Evolutionary conservation across 345 rosid genomes (phyloP).

Genomic region (Hirschfeldia incana): DNA sequence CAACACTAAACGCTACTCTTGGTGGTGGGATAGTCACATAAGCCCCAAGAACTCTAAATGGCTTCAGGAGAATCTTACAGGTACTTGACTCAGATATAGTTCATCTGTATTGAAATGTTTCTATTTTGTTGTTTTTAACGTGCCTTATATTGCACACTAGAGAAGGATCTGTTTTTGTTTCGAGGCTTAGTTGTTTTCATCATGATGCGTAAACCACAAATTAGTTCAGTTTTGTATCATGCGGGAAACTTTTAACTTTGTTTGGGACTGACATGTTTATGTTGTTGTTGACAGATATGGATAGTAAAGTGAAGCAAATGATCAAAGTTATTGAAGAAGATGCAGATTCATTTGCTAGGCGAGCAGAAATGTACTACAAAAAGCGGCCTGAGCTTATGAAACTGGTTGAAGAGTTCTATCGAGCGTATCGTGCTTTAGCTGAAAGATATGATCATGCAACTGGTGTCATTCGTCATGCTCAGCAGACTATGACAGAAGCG

Average conservation of each 20-base stretch:
- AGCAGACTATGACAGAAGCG: constrained; percentile 86
- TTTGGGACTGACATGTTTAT: constrained; percentile 5
- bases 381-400: constrained; percentile 98
- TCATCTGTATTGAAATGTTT: not conserved
- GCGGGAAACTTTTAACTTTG: not conserved
- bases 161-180: too few species aligned
- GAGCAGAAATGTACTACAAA: constrained; percentile 99
- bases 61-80: constrained; percentile 96
- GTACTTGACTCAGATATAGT: constrained; percentile 38
- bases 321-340: constrained; percentile 97
- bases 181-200: too few species aligned
- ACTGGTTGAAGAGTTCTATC: constrained; percentile 95
- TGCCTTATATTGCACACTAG: not conserved
- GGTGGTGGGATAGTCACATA: constrained; percentile 99
- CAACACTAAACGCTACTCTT: constrained; percentile 73
- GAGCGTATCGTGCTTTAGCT: constrained; percentile 97
- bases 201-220: too few species aligned
- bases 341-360: constrained; percentile 97
- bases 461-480: constrained; percentile 88
- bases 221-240: not conserved
- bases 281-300: constrained; percentile 67
- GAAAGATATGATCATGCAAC: constrained; percentile 99
- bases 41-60: constrained; percentile 96
- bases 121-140: not conserved
- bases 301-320: constrained; percentile 91